These are phyloP conservation scores for Heritiera fomes DNA, from an alignment of 345 rosid species.

Conservation along the genomic window DNA sequence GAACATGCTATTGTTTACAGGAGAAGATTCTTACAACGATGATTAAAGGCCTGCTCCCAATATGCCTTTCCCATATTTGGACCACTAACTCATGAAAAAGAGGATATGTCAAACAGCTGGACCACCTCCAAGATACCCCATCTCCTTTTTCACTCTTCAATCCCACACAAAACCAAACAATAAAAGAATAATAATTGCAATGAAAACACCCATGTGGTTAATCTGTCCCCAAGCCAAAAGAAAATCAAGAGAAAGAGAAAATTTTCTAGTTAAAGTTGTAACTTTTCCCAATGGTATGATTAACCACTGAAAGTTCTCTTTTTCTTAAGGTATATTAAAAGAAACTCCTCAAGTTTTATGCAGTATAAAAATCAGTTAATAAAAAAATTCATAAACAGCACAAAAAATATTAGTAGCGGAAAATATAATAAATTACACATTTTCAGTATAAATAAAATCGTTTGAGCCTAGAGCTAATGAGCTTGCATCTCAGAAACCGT, in stretches of 20 bases:
- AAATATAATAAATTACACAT: not conserved
- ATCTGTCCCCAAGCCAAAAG: conserved; percentile 21
- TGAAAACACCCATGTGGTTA: conserved; percentile 33
- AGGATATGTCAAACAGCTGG: conserved; percentile 35
- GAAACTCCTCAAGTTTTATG: not conserved
- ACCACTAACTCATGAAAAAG: conserved; percentile 45
- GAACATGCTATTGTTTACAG: conserved; percentile 27
- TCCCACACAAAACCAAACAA: conserved; percentile 2
- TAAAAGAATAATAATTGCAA: conserved; percentile 16
- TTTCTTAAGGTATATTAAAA: not conserved
- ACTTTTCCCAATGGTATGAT: conserved; percentile 10
- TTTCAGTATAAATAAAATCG: conserved; percentile 2
- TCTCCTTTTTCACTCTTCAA: conserved; percentile 11
- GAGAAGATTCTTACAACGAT: conserved; percentile 34
- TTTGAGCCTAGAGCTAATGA: not conserved
- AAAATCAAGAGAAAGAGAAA: not conserved
- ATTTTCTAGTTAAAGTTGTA: conserved; percentile 4
- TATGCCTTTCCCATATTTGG: conserved; percentile 38
- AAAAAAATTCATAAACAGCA: not conserved
- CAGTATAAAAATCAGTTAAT: not conserved
- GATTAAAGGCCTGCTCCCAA: conserved; percentile 32
- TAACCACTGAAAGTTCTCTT: conserved; percentile 8
- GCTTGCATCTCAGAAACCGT: conserved; percentile 2
- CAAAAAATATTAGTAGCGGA: not conserved
- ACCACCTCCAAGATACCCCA: conserved; percentile 33